Evolutionary conservation across 441 rosid genomes (phyloP), one percentile per base, ranked within the genome.

Genomic region (Croton laevigatus): DNA sequence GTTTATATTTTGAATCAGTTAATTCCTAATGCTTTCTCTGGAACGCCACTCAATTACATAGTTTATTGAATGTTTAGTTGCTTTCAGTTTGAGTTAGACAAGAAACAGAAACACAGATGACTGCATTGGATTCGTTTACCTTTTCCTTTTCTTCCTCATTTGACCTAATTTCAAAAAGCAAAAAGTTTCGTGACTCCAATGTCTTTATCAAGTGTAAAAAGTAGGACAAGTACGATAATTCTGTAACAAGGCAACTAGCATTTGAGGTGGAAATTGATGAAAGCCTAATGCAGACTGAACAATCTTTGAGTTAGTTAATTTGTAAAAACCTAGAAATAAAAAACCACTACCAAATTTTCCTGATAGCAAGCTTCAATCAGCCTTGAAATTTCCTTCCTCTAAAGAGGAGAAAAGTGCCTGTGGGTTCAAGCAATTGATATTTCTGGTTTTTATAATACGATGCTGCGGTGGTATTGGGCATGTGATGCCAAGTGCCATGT

Each of bases 1-100:
- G 65, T 7, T 65, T 71, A 32, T 49, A 34, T 20, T 52, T 36
- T 46, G 2, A 6, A 45, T 8, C 20, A 63, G 19, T 46, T 4
- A 14, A 37, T 48, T 63, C 48, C 23, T 20, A 52, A 27, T 12
- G 63, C 19, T 19, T 32, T 46, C 54, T 67, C 71, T 34, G 6
- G 14, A 45, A 17, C 63, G n/a, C 70, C 60, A 65, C 17, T 36
- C 48, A 51, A 51, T 63, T 67, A 40, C 65, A 40, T 57, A n/a
- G 36, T 34, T 45, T 59, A 20, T 36, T 8, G 11, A 42, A 40
- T 22, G 16, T 42, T 9, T 20, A 5, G 7, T 9, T 19, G 20
- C 34, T 52, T 53, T 34, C 32, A 36, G 22, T 38, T 51, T 54
- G 36, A 66, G 11, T 34, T n/a, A 61, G 62, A 1, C 2, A 60